Conservation (phyloP, 2,329 filamentous ascomycete species). For the Diplocarpon mali region DNA sequence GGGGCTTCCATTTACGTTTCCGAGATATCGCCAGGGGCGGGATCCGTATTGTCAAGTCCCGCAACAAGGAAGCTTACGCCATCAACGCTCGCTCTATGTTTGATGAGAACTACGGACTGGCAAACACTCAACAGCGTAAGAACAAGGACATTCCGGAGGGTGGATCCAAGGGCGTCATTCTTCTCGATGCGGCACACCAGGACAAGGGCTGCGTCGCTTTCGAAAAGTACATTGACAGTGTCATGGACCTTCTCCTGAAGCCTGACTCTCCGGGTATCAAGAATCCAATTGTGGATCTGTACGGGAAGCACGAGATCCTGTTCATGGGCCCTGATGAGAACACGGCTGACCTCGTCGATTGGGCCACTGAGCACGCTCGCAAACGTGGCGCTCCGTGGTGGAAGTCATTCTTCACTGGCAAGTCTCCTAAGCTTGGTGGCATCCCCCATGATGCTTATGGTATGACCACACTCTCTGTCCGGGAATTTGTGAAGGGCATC, state of each 20-base stretch:
- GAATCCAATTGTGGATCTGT: slow-evolving; percentile 91
- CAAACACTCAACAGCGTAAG: slow-evolving; percentile 97
- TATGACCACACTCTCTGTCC: slow-evolving; percentile 95
- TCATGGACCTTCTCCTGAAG: slow-evolving; percentile 84
- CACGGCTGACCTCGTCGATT: slow-evolving; percentile 91
- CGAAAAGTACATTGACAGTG: slow-evolving; percentile 99
- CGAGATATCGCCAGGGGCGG: slow-evolving; percentile 92
- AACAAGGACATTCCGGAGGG: slow-evolving; percentile 99
- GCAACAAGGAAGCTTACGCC: slow-evolving; percentile 87
- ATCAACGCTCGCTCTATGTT: slow-evolving; percentile 96
- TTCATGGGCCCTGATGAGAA: slow-evolving; percentile 99
- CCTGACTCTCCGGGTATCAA: slow-evolving; percentile 93
- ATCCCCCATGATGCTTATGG: slow-evolving; percentile 95
- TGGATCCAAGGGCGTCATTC: slow-evolving; percentile 93
- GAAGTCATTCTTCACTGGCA: slow-evolving; percentile 99
- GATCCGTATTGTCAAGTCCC: slow-evolving; percentile 96
- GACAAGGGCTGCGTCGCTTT: slow-evolving; percentile 88
- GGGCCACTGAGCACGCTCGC: slow-evolving; percentile 94
- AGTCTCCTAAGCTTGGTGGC: slow-evolving; percentile 89
- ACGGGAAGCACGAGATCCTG: slow-evolving; percentile 90
- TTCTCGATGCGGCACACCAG: slow-evolving; percentile 88
- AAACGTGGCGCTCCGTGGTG: slow-evolving; percentile 87
- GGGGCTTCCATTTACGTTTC: slow-evolving; percentile 96
- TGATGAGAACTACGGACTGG: slow-evolving; percentile 96
- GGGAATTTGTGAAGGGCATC: slow-evolving; percentile 91